Conservation (phyloP, 768 basidiomycete species). For the Gymnopilus junonius region DNA sequence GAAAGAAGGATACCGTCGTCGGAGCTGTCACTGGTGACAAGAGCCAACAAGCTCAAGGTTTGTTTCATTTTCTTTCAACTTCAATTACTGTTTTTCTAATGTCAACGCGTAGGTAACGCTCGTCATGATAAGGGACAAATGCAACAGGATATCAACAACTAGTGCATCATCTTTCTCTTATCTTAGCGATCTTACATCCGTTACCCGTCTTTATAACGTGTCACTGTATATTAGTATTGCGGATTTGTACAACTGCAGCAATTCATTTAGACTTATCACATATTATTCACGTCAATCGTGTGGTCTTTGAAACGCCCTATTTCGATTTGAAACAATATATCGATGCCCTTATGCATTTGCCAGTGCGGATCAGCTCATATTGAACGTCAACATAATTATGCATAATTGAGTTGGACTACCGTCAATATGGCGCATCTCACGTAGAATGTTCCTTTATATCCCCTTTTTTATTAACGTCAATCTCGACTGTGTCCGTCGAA, state of each 20-base stretch:
- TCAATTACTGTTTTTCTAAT: not conserved
- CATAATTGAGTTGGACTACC: too few species aligned
- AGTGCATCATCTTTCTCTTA: not conserved
- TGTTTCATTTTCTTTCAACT: not conserved
- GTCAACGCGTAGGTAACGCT: constrained; percentile 45
- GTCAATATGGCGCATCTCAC: too few species aligned
- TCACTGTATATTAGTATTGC: too few species aligned
- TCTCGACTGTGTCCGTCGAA: constrained; percentile 20
- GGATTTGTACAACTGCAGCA: too few species aligned
- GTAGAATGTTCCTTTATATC: not conserved
- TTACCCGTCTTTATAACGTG: not conserved
- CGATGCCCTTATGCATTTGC: too few species aligned
- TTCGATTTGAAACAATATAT: too few species aligned
- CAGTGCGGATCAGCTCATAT: too few species aligned
- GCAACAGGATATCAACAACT: constrained; percentile 58
- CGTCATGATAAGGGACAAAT: constrained; percentile 35
- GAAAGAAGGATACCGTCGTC: constrained; percentile 51
- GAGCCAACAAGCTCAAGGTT: constrained; percentile 46
- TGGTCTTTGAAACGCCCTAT: too few species aligned
- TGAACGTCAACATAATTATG: too few species aligned
- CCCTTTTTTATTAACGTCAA: constrained; percentile 27
- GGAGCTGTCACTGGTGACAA: constrained; percentile 58
- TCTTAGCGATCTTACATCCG: not conserved
- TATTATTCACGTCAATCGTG: too few species aligned
- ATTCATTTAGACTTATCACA: too few species aligned